Conservation (phyloP, 768 basidiomycete species). For the Boletus rubroflammeus region DNA sequence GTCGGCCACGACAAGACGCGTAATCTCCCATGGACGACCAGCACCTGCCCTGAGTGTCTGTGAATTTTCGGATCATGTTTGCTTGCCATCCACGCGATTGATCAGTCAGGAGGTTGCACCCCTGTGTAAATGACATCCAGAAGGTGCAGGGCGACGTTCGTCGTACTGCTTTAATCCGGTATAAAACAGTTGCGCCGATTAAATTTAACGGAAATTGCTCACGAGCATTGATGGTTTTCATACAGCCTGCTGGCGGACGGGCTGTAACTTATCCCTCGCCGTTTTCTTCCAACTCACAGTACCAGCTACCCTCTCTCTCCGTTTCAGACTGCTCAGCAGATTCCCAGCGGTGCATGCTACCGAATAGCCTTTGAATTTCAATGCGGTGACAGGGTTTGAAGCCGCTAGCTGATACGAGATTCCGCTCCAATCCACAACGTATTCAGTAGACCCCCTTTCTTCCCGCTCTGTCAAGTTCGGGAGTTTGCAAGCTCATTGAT, state of each 20-base stretch:
- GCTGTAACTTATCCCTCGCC: neutral
- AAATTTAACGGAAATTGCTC: constrained; percentile 26
- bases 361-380: neutral
- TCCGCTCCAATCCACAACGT: neutral
- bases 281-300: constrained; percentile 1
- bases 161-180: constrained; percentile 2
- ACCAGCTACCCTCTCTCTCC: neutral
- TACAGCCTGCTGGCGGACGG: constrained; percentile 5
- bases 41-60: neutral
- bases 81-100: constrained; percentile 1
- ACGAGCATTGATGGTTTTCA: constrained; percentile 10
- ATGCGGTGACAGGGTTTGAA: neutral
- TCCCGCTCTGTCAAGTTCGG: neutral
- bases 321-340: neutral
- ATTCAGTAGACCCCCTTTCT: neutral
- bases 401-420: neutral
- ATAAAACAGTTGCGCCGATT: constrained; percentile 20
- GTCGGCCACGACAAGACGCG: neutral
- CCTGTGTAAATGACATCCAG: constrained; percentile 3
- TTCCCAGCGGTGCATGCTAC: constrained; percentile 1
- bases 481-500: neutral
- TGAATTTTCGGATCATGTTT: neutral
- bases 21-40: neutral
- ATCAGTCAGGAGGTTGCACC: neutral
- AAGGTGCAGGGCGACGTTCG: constrained; percentile 11